Evolutionary conservation across 208 protist genomes (phyloP).

Genomic region (Naegleria lovaniensis): DNA sequence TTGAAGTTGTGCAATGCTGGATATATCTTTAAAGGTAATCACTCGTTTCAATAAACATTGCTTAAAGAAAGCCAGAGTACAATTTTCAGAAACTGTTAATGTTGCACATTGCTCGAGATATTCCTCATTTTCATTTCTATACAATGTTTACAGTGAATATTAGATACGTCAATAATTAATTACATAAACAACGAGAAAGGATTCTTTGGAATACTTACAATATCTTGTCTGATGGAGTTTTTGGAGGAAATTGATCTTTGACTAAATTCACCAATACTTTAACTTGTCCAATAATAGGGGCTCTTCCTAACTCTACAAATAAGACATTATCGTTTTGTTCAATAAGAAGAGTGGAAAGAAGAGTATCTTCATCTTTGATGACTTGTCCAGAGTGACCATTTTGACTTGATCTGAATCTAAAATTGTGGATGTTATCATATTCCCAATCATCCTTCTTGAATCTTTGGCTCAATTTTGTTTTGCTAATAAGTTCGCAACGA

Average conservation of each 20-base stretch:
- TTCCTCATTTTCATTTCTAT: neutral
- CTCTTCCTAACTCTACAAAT: neutral
- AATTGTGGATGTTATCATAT: neutral
- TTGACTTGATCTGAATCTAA: neutral
- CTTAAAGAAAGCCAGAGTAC: neutral
- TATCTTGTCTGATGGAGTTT: neutral
- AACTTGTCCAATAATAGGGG: neutral
- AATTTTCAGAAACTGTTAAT: neutral
- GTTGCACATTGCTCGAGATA: neutral
- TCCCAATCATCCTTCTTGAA: neutral
- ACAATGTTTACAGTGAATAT: too few relatives aligned
- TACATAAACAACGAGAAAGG: too few relatives aligned
- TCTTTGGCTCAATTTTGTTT: neutral
- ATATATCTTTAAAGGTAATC: neutral
- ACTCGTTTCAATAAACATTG: neutral
- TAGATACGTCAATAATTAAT: too few relatives aligned
- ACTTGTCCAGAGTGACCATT: neutral
- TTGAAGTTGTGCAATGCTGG: neutral
- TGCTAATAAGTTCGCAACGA: neutral
- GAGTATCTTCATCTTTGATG: neutral
- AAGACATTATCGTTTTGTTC: neutral
- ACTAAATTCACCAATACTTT: neutral
- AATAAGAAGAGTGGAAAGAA: neutral
- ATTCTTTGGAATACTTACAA: neutral
- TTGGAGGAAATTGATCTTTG: neutral